These are phyloP conservation scores for Penicillium herquei DNA, from an alignment of 495 filamentous ascomycete genomes.

Conservation along the genomic window DNA sequence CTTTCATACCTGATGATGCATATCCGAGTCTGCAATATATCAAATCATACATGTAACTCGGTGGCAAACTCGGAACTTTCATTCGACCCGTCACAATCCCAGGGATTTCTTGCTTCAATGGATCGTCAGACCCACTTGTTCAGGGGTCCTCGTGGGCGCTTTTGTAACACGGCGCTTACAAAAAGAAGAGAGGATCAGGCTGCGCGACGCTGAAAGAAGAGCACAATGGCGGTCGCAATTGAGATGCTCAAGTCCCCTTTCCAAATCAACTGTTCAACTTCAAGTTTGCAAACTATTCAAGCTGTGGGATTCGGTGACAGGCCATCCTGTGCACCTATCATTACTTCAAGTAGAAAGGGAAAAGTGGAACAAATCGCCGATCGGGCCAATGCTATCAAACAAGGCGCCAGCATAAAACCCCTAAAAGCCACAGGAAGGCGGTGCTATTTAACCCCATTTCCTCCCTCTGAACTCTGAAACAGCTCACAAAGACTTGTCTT, in stretches of 20 bases:
- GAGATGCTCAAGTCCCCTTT: not conserved
- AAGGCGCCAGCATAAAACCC: conserved; percentile 1
- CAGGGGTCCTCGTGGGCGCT: conserved; percentile 12
- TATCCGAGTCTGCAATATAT: too few species aligned
- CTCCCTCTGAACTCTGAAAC: not conserved
- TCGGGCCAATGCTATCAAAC: conserved; percentile 16
- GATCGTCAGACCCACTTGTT: conserved; percentile 23
- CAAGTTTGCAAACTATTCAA: not conserved
- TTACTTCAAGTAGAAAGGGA: not conserved
- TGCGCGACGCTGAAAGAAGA: conserved; percentile 3
- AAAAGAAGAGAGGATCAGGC: not conserved
- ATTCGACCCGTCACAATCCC: not conserved
- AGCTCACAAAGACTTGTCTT: not conserved
- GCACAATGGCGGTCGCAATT: not conserved
- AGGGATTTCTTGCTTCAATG: not conserved
- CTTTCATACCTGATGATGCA: too few species aligned
- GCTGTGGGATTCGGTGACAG: too few species aligned
- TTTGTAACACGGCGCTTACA: conserved; percentile 7
- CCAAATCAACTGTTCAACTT: not conserved
- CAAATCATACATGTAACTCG: too few species aligned
- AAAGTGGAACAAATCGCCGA: conserved; percentile 6
- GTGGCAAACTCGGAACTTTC: too few species aligned
- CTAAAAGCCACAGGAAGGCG: not conserved
- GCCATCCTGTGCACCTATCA: not conserved
- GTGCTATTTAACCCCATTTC: not conserved